Conservation (phyloP, 805 yeast species). For the Starmera amethionina region DNA sequence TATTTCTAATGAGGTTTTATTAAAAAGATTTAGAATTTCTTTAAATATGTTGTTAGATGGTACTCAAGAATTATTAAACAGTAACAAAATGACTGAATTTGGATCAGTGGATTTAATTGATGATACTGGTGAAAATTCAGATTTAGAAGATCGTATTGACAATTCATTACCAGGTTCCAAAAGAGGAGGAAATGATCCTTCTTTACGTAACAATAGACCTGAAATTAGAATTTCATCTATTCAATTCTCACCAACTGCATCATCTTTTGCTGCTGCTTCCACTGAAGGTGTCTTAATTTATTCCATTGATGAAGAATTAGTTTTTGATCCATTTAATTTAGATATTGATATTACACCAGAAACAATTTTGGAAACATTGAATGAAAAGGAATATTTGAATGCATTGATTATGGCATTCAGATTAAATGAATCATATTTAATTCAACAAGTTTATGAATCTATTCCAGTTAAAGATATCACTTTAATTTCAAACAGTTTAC, state of each 20-base stretch:
- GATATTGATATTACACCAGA: constrained; percentile 89
- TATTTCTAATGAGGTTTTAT: constrained; percentile 74
- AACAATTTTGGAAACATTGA: constrained; percentile 50
- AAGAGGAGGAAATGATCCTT: constrained; percentile 60
- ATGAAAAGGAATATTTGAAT: constrained; percentile 48
- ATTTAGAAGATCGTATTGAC: constrained; percentile 74
- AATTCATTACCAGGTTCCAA: constrained; percentile 76
- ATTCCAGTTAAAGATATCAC: constrained; percentile 64
- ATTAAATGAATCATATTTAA: constrained; percentile 69
- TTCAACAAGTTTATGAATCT: constrained; percentile 63
- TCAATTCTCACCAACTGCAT: constrained; percentile 81
- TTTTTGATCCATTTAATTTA: constrained; percentile 91
- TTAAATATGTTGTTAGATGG: constrained; percentile 88
- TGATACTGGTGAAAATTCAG: constrained; percentile 77
- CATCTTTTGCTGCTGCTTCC: constrained; percentile 88
- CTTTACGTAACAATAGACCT: constrained; percentile 66
- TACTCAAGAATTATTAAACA: constrained; percentile 68
- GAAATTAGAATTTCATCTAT: constrained; percentile 75
- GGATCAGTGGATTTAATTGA: constrained; percentile 81
- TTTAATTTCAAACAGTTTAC: constrained; percentile 59
- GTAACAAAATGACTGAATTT: constrained; percentile 76
- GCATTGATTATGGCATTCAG: constrained; percentile 92
- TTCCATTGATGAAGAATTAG: constrained; percentile 62
- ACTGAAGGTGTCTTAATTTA: constrained; percentile 86
- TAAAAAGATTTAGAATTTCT: constrained; percentile 77